Evolutionary conservation across 2,329 filamentous ascomycete genomes (phyloP).

Genomic region (Colletotrichum spaethianum): DNA sequence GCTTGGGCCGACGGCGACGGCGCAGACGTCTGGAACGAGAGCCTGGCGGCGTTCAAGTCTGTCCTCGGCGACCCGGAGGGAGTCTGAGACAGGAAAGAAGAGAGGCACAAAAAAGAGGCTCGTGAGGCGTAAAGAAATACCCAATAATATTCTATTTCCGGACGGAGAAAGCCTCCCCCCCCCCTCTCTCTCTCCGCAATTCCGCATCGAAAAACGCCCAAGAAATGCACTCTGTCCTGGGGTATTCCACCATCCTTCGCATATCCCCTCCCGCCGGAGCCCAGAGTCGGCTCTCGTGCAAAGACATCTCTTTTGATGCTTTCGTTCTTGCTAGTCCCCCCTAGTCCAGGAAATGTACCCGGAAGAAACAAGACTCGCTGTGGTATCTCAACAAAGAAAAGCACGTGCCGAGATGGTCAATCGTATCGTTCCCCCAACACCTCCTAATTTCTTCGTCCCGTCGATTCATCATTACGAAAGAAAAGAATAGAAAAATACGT

Average conservation of each 20-base stretch:
- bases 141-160: slow-evolving; percentile 17
- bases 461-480: slow-evolving; percentile 6
- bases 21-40: slow-evolving; percentile 61
- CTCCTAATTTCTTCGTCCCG: slow-evolving; percentile 4
- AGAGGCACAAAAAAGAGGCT: neutral
- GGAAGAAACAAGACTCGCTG: slow-evolving; percentile 26
- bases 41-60: slow-evolving; percentile 63
- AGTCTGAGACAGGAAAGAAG: slow-evolving; percentile 16
- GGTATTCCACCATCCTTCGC: slow-evolving; percentile 26
- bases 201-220: slow-evolving; percentile 24
- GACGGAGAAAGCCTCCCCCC: neutral
- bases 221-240: slow-evolving; percentile 35
- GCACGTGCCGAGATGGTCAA: neutral
- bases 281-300: neutral
- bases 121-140: neutral
- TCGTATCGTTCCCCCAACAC: neutral
- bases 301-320: slow-evolving; percentile 4
- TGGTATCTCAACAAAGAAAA: slow-evolving; percentile 39
- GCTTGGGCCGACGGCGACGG: slow-evolving; percentile 61
- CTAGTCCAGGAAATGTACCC: neutral
- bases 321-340: neutral
- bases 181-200: too few species aligned
- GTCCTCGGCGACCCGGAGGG: slow-evolving; percentile 20
- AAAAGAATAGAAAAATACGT: neutral
- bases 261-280: neutral